These are phyloP conservation scores for Claviceps purpurea DNA, from an alignment of 2,329 filamentous ascomycete genomes.

Conservation along the genomic window DNA sequence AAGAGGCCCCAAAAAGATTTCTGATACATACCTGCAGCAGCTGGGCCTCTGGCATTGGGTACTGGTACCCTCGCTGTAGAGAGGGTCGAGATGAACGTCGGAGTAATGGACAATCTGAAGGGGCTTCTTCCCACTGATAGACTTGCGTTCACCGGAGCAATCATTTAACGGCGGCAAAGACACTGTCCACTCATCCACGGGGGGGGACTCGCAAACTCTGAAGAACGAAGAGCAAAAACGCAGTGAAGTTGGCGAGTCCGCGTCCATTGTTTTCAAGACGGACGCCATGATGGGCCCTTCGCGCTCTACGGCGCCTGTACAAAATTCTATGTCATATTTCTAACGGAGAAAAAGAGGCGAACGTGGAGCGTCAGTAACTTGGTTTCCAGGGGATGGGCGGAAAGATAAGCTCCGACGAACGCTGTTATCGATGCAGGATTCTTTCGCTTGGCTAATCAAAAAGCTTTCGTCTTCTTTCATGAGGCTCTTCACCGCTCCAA, in stretches of 20 bases:
- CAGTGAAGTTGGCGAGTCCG: slow-evolving; percentile 35
- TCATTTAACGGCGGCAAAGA: slow-evolving; percentile 28
- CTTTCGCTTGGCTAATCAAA: slow-evolving; percentile 19
- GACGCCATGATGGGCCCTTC: slow-evolving; percentile 40
- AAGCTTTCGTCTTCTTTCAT: slow-evolving; percentile 25
- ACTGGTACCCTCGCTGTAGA: slow-evolving; percentile 38
- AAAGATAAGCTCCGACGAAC: slow-evolving; percentile 7
- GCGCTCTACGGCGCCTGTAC: slow-evolving; percentile 32
- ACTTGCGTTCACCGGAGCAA: slow-evolving; percentile 9
- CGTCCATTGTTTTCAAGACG: slow-evolving; percentile 29
- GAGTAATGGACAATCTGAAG: slow-evolving; percentile 44
- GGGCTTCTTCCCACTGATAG: slow-evolving; percentile 30
- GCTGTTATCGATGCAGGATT: slow-evolving; percentile 15
- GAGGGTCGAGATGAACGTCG: slow-evolving; percentile 43
- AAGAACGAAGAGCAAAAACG: slow-evolving; percentile 38
- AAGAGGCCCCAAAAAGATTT: too few relatives aligned
- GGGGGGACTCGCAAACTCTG: slow-evolving; percentile 35
- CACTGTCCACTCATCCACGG: slow-evolving; percentile 28
- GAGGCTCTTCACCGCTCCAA: slow-evolving; percentile 24
- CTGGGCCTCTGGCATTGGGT: slow-evolving; percentile 43
- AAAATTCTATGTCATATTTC: slow-evolving; percentile 40
- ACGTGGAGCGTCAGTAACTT: not conserved
- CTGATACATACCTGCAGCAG: slow-evolving; percentile 33
- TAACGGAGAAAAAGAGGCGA: slow-evolving; percentile 8
- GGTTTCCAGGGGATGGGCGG: too few relatives aligned